Base-by-base conservation (phyloP, 1,284 basidiomycete genomes). In the Trametes hirsuta region DNA sequence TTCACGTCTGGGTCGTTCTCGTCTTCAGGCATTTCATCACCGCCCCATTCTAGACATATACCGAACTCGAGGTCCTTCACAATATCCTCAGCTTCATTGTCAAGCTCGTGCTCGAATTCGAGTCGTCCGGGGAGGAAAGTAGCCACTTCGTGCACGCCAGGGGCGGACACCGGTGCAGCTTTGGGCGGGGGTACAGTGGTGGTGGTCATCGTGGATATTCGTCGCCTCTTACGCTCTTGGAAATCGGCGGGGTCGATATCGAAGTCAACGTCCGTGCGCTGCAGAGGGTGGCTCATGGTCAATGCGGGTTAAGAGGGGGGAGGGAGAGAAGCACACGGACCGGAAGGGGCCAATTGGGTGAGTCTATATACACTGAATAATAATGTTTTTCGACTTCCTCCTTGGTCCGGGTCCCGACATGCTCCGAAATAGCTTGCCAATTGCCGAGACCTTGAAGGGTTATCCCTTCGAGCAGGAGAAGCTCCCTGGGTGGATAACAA, bases 51-150 rank as follows among this genome's bases (percentile, higher is more conserved):
- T 40, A 87, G 82, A 59, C 95, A 94, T 10, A 94, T 78, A 2
- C 95, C 97, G 69, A 98, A 98, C 73, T 98, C 96, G 66, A 99
- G 83, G 72, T 99, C 95, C 76, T 98, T 99, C 66, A 98, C 91
- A 1, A 95, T 78, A 70, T 96, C 90, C 72, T 99, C 97, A 0
- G 97, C 97, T 39, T 98, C 95, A 72, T 97, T 96, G 72, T 98
- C 97, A 18, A 95, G 79, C 76, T 99, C 97, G 67, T 95, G 93
- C 73, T 99, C 97, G 73, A 99, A 99, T 74, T 99, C 97, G 50
- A 99, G 83, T 46, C 97, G 90, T 18, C 97, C 97, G 6, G 97
- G 97, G 76, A 99, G 92, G 77, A 92, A 98, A 0, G 92, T 93
- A 11, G 88, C 88, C 44, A 99, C 84, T 77, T 99, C 97, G 75